Conservation (phyloP, 257 asterid genomes). For the Dorcoceras hygrometricum region DNA sequence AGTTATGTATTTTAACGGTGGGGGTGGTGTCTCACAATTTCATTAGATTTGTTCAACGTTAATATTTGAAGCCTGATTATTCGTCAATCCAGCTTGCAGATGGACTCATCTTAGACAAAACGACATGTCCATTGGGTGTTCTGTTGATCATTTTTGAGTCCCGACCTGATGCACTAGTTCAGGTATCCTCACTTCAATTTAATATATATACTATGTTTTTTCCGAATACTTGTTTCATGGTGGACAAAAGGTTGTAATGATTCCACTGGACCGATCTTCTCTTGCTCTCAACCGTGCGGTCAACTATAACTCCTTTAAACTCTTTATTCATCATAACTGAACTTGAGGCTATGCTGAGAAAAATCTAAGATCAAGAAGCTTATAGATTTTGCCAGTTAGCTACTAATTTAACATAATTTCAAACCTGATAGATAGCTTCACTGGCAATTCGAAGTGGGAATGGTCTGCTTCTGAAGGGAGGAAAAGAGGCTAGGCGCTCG, state of each 20-base stretch:
- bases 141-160: conserved; percentile 78
- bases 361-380: background rate
- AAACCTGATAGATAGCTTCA: conserved; percentile 66
- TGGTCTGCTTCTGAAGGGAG: conserved; percentile 81
- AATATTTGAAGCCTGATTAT: background rate
- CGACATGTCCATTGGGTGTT: conserved; percentile 71
- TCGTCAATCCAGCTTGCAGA: conserved; percentile 60
- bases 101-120: conserved; percentile 69
- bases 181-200: conserved; percentile 37
- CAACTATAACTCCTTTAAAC: background rate
- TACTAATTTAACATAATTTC: conserved; percentile 2
- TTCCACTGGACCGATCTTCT: background rate
- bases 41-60: background rate
- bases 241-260: background rate
- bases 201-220: no score
- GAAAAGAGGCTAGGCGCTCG: conserved; percentile 74
- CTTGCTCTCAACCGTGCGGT: no score
- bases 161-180: conserved; percentile 86
- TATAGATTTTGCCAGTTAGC: background rate
- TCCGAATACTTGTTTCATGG: no score
- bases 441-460: conserved; percentile 82
- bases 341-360: background rate
- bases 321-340: background rate
- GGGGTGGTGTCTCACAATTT: background rate
- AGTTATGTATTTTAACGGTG: no score